Evolutionary conservation across 306 rosid species (phyloP), one percentile per base, ranked within the genome.

Genomic region (Corylus avellana): DNA sequence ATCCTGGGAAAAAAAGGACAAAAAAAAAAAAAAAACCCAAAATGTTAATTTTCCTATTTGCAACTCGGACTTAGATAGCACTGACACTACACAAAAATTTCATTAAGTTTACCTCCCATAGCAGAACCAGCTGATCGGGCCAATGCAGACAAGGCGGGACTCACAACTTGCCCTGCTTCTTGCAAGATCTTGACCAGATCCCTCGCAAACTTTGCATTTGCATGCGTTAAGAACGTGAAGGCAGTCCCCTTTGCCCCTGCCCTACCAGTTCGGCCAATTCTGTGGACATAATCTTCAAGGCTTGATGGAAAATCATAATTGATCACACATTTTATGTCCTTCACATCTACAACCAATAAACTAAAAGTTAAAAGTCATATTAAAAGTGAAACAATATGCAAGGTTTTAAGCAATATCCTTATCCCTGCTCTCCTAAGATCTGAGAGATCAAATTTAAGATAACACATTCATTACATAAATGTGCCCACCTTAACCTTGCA

Each of bases 401-500:
- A 77, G 32, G 58, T 47, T 53, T 48, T 37, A 67, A 61, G 79
- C 76, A 74, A 80, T 75, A 47, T 75, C 98, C 97, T 92, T 93
- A 92, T 93, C 98, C 98, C 98, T 89, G 97, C 91, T 81, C 75
- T 82, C 85, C 76, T 85, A 87, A 73, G 92, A 92, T 87, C 87
- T 70, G 80, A 79, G 82, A 86, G 96, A 87, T 79, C 91, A 94
- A 94, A 86, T 84, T 85, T 89, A 88, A 88, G 94, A 87, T 83
- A 91, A 91, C 97, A 92, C 98, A 91, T 92, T 92, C 97, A 85
- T 88, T 82, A 86, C 69, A 83, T 63, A 84, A 87, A 94, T 94
- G 97, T 94, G 98, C 98, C 97, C 98, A 94, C 97, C 98, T 94
- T 87, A 86, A 87, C 88, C 88, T 88, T 85, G 87, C 94, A 92